A percentile compares a stretch with the other conserved stretches of the same genome.
Conservation (phyloP, 176 grass and related monocot species). For the Pontederia crassipes region DNA sequence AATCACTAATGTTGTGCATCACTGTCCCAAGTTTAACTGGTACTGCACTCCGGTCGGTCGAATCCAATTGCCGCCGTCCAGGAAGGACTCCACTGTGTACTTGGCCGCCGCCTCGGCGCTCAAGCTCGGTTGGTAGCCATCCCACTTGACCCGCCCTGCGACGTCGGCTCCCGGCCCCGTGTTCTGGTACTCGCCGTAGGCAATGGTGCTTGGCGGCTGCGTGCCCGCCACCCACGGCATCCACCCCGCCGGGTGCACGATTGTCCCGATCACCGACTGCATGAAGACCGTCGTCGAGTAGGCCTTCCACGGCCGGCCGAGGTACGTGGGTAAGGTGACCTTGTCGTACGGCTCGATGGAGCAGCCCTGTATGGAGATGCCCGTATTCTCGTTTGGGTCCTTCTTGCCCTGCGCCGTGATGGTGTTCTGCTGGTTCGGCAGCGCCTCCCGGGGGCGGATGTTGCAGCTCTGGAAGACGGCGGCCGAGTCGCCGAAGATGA, state of each 20-base stretch:
- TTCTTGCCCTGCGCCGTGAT: background rate
- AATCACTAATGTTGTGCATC: background rate
- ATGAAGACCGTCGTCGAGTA: constrained; percentile 31
- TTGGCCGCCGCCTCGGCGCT: constrained; percentile 18
- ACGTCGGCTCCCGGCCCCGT: constrained; percentile 15
- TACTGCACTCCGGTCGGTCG: constrained; percentile 15
- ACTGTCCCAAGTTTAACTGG: constrained; percentile 24
- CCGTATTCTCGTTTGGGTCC: constrained; percentile 1
- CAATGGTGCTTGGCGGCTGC: constrained; percentile 11
- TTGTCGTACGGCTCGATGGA: background rate
- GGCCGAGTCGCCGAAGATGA: constrained; percentile 6
- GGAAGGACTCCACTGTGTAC: constrained; percentile 28
- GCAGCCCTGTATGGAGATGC: background rate
- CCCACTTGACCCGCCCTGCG: background rate
- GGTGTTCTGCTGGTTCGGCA: constrained; percentile 1
- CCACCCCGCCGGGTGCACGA: constrained; percentile 15
- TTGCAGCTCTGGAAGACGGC: constrained; percentile 1
- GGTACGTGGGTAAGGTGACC: background rate
- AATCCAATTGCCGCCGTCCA: constrained; percentile 29
- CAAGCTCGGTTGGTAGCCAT: constrained; percentile 8
- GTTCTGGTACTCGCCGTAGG: constrained; percentile 23
- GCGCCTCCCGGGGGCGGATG: background rate
- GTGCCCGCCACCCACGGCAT: constrained; percentile 1
- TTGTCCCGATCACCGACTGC: constrained; percentile 26
- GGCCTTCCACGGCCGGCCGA: constrained; percentile 18